Percentiles rank a stretch among this genome's conserved stretches.
Conservation (phyloP, 2,329 filamentous ascomycete genomes). For the Nannizzia gypsea region DNA sequence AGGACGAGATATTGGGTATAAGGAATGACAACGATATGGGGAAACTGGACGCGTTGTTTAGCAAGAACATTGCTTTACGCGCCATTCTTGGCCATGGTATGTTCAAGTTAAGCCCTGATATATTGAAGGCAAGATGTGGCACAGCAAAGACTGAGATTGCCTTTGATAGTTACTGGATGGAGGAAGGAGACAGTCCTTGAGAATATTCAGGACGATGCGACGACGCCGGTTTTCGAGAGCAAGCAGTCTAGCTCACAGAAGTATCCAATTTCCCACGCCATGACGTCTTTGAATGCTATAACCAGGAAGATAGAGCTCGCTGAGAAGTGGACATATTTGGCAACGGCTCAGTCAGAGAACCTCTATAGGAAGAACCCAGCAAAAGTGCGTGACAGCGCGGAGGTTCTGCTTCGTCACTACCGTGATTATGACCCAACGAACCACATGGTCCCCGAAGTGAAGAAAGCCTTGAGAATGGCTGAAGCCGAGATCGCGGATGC, state of each 20-base stretch:
- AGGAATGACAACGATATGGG: slow-evolving; percentile 13
- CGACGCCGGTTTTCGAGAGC: background rate
- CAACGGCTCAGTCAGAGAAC: slow-evolving; percentile 29
- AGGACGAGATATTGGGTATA: slow-evolving; percentile 30
- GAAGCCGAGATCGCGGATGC: slow-evolving; percentile 15
- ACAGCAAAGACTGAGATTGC: background rate
- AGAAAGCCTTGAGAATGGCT: slow-evolving; percentile 24
- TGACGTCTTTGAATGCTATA: no score
- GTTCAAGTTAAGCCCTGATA: background rate
- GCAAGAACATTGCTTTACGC: slow-evolving; percentile 21
- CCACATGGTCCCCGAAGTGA: slow-evolving; percentile 23
- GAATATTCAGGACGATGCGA: background rate
- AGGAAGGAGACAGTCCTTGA: background rate
- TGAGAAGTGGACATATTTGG: slow-evolving; percentile 20
- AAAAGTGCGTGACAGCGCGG: slow-evolving; percentile 32
- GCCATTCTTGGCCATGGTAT: slow-evolving; percentile 19
- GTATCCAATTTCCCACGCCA: no score
- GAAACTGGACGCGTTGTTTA: slow-evolving; percentile 19
- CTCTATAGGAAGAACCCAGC: slow-evolving; percentile 17
- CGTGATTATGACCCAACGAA: slow-evolving; percentile 19
- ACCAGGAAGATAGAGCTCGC: no score
- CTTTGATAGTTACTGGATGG: slow-evolving; percentile 2
- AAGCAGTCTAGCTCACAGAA: background rate
- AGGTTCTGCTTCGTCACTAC: slow-evolving; percentile 30
- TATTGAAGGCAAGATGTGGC: background rate